Percentiles rank a stretch among this genome's conserved stretches.
Evolutionary conservation across 345 rosid genomes (phyloP).

Genomic region (Pugionium cornutum): DNA sequence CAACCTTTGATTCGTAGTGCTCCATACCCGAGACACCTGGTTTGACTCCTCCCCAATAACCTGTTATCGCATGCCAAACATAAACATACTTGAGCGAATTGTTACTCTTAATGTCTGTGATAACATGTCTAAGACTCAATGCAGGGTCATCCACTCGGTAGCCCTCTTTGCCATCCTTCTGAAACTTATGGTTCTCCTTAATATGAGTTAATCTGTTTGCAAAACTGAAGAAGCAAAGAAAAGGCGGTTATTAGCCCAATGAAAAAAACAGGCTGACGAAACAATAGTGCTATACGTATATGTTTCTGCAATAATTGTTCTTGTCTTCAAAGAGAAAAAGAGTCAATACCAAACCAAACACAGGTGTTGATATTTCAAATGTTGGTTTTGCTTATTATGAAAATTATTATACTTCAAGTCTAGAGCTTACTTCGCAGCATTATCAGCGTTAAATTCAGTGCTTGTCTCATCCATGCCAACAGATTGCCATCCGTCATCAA

Average conservation of each 20-base stretch:
- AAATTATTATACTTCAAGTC: not conserved
- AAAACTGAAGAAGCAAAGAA: constrained; percentile 45
- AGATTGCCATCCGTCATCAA: constrained; percentile 78
- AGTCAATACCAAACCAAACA: not conserved
- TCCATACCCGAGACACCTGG: constrained; percentile 55
- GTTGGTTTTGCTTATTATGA: not conserved
- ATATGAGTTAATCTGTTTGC: constrained; percentile 51
- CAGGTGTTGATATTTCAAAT: not conserved
- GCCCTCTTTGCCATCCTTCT: constrained; percentile 36
- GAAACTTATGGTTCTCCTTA: constrained; percentile 60
- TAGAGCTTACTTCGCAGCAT: constrained; percentile 58
- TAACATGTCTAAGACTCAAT: constrained; percentile 56
- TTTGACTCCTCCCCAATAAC: constrained; percentile 66
- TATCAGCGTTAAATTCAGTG: constrained; percentile 50
- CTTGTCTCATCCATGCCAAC: constrained; percentile 64
- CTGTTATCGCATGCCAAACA: constrained; percentile 62
- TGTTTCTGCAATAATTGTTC: too few relatives aligned
- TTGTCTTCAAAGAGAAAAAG: too few relatives aligned
- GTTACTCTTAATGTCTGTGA: constrained; percentile 55
- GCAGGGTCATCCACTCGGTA: constrained; percentile 45
- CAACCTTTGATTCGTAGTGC: constrained; percentile 51
- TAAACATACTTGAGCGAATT: constrained; percentile 60
- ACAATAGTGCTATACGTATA: too few relatives aligned
- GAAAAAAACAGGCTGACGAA: constrained; percentile 7
- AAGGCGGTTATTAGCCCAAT: not conserved